phyloP scores from a whole-genome alignment of 129 eudicot genomes.

The Flaveria trinervia region DNA sequence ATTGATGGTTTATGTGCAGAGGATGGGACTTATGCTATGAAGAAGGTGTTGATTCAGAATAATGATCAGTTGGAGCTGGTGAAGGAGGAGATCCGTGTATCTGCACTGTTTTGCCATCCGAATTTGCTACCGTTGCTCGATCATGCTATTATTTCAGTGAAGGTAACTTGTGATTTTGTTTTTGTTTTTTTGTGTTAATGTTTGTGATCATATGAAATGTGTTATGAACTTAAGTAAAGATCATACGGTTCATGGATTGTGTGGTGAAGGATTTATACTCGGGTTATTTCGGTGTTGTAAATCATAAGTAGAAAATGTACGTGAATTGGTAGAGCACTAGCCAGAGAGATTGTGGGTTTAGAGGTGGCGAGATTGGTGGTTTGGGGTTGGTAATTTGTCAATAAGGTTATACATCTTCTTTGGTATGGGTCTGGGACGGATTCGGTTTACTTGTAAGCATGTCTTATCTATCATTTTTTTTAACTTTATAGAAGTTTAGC shows the following conservation, averaged over 20 bases:
- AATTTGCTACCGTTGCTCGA: conserved; percentile 87
- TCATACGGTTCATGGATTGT: conserved; percentile 1
- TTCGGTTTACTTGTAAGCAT: background rate
- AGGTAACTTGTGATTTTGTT: conserved; percentile 43
- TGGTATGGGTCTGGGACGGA: background rate
- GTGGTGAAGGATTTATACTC: background rate
- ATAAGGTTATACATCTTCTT: background rate
- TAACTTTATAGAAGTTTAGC: background rate
- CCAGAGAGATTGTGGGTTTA: too few species aligned
- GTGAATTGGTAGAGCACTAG: background rate
- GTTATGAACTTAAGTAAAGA: conserved; percentile 2
- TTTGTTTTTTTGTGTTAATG: background rate
- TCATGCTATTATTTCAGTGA: conserved; percentile 82
- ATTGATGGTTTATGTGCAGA: conserved; percentile 45
- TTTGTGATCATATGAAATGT: conserved; percentile 11
- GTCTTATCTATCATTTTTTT: background rate
- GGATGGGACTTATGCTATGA: conserved; percentile 99
- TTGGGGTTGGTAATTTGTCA: background rate
- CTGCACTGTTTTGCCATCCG: conserved; percentile 76
- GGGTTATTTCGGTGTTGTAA: background rate
- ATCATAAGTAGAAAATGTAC: background rate
- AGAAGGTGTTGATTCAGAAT: conserved; percentile 88
- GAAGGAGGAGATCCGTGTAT: conserved; percentile 94
- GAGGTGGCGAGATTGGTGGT: background rate
- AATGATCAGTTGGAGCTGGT: conserved; percentile 85